Percentiles rank a stretch among this genome's conserved stretches.
These are phyloP conservation scores for Yueomyces sp. DNA, from an alignment of 1,139 yeast genomes.

Conservation along the genomic window DNA sequence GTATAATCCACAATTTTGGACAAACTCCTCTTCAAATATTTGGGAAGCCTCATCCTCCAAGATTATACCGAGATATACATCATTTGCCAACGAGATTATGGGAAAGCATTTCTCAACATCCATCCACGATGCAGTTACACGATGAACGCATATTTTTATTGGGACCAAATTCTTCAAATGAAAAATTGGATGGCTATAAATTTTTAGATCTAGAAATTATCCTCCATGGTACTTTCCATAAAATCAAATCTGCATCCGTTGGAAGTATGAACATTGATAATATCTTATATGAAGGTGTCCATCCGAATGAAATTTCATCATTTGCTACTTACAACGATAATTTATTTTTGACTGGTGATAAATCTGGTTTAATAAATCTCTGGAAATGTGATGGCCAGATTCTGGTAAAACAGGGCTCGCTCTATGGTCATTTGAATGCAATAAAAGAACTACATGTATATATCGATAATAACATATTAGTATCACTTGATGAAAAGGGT, in stretches of 20 bases:
- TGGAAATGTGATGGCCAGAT: slow-evolving; percentile 33
- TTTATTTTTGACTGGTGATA: slow-evolving; percentile 39
- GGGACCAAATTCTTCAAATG: not conserved
- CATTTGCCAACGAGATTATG: not conserved
- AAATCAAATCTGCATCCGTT: slow-evolving; percentile 9
- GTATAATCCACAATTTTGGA: slow-evolving; percentile 81
- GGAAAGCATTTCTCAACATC: not conserved
- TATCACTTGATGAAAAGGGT: slow-evolving; percentile 42
- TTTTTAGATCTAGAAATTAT: not conserved
- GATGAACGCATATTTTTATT: not conserved
- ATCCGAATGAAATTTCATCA: slow-evolving; percentile 15
- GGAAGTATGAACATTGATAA: slow-evolving; percentile 15
- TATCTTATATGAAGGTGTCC: slow-evolving; percentile 13
- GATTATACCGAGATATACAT: slow-evolving; percentile 8
- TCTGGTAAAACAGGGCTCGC: slow-evolving; percentile 13
- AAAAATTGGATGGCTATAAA: slow-evolving; percentile 1
- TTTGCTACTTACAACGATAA: slow-evolving; percentile 14
- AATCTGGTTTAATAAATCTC: slow-evolving; percentile 42
- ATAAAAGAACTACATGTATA: slow-evolving; percentile 34
- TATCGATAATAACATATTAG: slow-evolving; percentile 38
- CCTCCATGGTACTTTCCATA: not conserved
- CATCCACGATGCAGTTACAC: not conserved
- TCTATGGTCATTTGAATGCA: slow-evolving; percentile 42
- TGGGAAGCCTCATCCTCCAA: slow-evolving; percentile 46
- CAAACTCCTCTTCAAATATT: slow-evolving; percentile 74